Evolutionary conservation across 1,284 basidiomycete genomes (phyloP), one percentile per base, ranked within the genome.

Genomic region (Cryptococcus sp.): DNA sequence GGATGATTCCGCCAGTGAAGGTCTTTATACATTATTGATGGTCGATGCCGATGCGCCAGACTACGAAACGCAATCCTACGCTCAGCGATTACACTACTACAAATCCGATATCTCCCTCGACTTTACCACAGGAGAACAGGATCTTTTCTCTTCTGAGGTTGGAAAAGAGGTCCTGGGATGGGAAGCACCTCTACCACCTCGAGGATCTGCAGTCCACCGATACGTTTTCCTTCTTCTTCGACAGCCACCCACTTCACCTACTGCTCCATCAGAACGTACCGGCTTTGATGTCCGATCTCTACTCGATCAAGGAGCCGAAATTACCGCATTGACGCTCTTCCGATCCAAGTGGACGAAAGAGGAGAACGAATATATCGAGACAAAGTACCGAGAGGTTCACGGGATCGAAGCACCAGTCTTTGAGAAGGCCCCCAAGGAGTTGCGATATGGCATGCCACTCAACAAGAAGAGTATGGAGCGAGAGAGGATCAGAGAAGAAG

Each of bases 41-140:
- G 78, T 97, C 45, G 92, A 98, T 72, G 84, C 87, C 50, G 93
- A 98, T 74, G 82, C 87, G 16, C 93, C 92, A 9, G 79, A 88
- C 62, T 81, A 83, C 56, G 79, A 79, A 24, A 82, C 77, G 34
- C 77, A 80, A 56, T 76, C 82, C 0, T 97, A 82, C 76, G 81
- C 81, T 44, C 82, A 86, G 3, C 91, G 83, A 67, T 76, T 93
- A 25, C 91, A 97, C 73, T 94, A 89, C 84, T 77, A 94, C 61
- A 83, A 88, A 85, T 85, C 87, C 28, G 91, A 94, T 71, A 82
- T 96, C 50, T 79, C 85, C 1, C 79, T 97, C 46, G 85, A 85
- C 7, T 82, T 86, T 1, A 75, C 78, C 9, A 79, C 77, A 34
- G 73, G 72, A n/a, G 53, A 62, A n/a, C 66, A 71, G 68, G 70